Conservation (phyloP, 495 filamentous ascomycete genomes). For the Aspergillus kassunensis region DNA sequence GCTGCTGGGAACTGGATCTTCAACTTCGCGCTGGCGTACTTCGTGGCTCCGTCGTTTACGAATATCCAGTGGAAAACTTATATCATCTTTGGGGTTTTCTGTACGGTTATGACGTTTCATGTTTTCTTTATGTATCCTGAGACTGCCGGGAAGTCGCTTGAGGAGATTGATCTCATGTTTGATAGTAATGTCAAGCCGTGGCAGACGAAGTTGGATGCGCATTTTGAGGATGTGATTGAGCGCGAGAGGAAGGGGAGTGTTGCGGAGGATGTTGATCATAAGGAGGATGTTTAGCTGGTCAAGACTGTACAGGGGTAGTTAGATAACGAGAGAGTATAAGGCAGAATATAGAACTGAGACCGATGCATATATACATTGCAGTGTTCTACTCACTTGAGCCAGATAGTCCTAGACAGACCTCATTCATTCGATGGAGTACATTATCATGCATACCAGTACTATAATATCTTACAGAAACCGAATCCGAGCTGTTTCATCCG, state of each 20-base stretch:
- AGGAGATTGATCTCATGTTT: constrained; percentile 57
- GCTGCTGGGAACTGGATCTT: constrained; percentile 72
- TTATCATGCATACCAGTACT: too few species aligned
- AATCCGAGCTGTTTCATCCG: not conserved
- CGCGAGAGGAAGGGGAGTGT: constrained; percentile 16
- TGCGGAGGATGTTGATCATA: constrained; percentile 10
- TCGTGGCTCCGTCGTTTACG: constrained; percentile 64
- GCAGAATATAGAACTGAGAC: too few species aligned
- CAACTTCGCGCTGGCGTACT: constrained; percentile 70
- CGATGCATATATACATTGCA: too few species aligned
- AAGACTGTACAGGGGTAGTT: not conserved
- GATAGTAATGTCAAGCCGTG: constrained; percentile 17
- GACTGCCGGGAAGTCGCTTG: constrained; percentile 64
- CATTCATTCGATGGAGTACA: too few species aligned
- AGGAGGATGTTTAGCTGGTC: constrained; percentile 8
- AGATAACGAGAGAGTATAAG: too few species aligned
- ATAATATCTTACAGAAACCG: not conserved
- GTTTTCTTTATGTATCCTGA: constrained; percentile 69
- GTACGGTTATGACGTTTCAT: constrained; percentile 57
- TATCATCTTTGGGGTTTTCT: constrained; percentile 72
- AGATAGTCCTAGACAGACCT: too few species aligned
- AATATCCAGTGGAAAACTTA: constrained; percentile 72
- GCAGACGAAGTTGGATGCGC: constrained; percentile 21
- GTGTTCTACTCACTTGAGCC: too few species aligned
- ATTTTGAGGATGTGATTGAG: constrained; percentile 28